phyloP scores from a whole-genome alignment of 169 alveolate genomes.

The Babesia gibsoni region DNA sequence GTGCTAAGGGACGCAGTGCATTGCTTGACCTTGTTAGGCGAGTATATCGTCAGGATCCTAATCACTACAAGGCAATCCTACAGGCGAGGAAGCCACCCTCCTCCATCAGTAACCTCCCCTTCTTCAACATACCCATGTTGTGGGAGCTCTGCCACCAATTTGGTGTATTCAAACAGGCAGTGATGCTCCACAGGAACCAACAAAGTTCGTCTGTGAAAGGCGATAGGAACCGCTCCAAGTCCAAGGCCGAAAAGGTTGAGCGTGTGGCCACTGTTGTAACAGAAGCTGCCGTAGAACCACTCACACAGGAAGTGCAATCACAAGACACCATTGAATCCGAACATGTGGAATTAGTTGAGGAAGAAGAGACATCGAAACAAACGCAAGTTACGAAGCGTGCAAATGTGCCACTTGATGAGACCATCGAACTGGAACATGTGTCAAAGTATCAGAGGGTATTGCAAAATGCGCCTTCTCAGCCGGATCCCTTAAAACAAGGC shows the following conservation, averaged over 20 bases:
- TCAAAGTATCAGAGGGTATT: background rate
- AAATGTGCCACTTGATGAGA: background rate
- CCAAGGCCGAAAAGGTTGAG: constrained; percentile 9
- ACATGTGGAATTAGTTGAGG: background rate
- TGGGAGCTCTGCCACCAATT: constrained; percentile 79
- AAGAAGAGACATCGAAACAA: no score
- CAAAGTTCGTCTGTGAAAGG: background rate
- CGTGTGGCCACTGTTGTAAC: no score
- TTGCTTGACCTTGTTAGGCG: constrained; percentile 69
- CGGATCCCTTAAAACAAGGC: background rate
- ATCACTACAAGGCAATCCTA: constrained; percentile 66
- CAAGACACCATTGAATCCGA: background rate
- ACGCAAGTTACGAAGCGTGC: background rate
- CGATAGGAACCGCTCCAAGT: background rate
- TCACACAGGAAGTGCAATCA: no score
- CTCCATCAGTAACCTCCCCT: constrained; percentile 74
- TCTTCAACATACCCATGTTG: constrained; percentile 73
- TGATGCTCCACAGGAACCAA: constrained; percentile 57
- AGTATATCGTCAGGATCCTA: constrained; percentile 73
- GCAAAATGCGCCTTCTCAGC: background rate
- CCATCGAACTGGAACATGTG: background rate
- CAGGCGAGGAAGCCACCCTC: constrained; percentile 72
- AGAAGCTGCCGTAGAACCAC: no score
- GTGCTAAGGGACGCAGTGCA: constrained; percentile 76
- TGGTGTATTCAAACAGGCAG: constrained; percentile 76